phyloP scores from a whole-genome alignment of 176 grass and related monocot genomes.

The Ampelocalamus luodianensis region DNA sequence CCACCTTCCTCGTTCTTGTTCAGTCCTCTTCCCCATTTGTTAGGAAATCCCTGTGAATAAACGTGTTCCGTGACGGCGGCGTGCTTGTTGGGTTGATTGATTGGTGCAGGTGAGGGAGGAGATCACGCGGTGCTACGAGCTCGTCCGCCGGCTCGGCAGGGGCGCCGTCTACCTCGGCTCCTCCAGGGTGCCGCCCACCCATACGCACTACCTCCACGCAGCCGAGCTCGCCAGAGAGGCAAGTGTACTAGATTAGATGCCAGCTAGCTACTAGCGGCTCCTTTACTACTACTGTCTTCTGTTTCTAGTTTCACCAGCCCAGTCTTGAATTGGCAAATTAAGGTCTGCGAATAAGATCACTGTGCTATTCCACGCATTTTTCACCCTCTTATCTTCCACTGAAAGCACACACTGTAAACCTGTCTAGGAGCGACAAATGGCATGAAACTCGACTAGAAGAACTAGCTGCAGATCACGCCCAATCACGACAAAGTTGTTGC shows the following conservation, averaged over 20 bases:
- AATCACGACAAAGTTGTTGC: neutral
- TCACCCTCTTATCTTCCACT: neutral
- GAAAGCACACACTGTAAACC: neutral
- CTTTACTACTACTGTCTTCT: too few species aligned
- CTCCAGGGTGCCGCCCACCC: constrained; percentile 56
- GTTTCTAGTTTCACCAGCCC: neutral
- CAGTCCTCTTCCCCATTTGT: neutral
- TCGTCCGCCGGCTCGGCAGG: constrained; percentile 74
- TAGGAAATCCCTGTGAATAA: neutral
- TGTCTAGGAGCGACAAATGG: neutral
- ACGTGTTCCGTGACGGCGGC: neutral
- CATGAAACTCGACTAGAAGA: neutral
- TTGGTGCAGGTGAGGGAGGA: constrained; percentile 71
- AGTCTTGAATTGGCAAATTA: neutral
- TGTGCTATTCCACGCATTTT: neutral
- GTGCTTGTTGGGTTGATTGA: neutral
- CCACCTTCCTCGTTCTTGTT: neutral
- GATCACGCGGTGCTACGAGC: constrained; percentile 75
- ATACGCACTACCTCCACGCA: constrained; percentile 69
- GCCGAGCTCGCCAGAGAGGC: constrained; percentile 72
- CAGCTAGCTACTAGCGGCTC: too few species aligned
- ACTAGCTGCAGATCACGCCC: neutral
- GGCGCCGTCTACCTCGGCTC: constrained; percentile 84
- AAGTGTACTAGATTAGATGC: constrained; percentile 22
- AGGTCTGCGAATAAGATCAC: neutral